These are phyloP conservation scores for Thermothielavioides terrestris DNA, from an alignment of 495 filamentous ascomycete genomes.

Conservation along the genomic window DNA sequence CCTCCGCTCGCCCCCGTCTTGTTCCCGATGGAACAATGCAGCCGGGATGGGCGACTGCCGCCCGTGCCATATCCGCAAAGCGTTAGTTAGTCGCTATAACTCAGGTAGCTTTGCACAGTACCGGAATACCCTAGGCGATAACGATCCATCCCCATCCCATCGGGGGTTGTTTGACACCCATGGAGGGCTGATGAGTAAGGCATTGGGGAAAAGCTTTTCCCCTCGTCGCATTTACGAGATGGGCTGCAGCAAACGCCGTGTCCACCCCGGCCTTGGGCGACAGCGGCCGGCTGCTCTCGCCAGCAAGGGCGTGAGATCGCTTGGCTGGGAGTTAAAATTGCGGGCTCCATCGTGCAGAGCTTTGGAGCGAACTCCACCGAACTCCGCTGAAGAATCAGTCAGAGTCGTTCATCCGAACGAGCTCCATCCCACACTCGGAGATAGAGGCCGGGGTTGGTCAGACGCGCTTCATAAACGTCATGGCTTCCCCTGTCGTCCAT, in stretches of 20 bases:
- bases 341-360: not conserved
- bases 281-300: too few species aligned
- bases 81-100: too few species aligned
- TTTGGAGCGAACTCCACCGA: not conserved
- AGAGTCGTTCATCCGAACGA: not conserved
- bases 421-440: constrained; percentile 7
- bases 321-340: not conserved
- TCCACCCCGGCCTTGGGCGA: too few species aligned
- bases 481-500: not conserved
- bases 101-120: too few species aligned
- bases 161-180: too few species aligned
- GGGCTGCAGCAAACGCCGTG: not conserved
- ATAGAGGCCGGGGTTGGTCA: not conserved
- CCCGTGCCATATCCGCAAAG: too few species aligned
- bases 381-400: not conserved
- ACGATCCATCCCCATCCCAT: not conserved
- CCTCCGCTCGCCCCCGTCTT: too few species aligned
- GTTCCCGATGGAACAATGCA: too few species aligned
- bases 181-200: not conserved
- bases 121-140: too few species aligned
- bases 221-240: not conserved
- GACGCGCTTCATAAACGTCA: constrained; percentile 2
- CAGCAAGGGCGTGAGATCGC: not conserved
- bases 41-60: too few species aligned
- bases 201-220: not conserved